These are phyloP conservation scores for Pseudogymnoascus pannorum DNA, from an alignment of 2,329 filamentous ascomycete genomes.

Conservation along the genomic window DNA sequence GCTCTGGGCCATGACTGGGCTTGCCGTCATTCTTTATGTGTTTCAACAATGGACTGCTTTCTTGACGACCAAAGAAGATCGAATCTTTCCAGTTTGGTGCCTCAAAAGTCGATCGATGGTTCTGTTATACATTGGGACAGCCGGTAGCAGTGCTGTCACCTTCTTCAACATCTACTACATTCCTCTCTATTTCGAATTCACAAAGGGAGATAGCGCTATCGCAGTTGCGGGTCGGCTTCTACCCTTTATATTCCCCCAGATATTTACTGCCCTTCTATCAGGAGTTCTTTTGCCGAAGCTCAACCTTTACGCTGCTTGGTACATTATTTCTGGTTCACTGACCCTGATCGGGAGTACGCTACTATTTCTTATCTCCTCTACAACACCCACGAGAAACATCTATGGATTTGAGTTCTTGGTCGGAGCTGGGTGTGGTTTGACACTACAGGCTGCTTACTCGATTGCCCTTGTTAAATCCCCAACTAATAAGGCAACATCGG, in stretches of 20 bases:
- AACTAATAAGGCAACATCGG: slow-evolving; percentile 22
- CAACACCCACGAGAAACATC: background rate
- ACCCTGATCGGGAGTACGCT: background rate
- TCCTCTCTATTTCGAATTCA: slow-evolving; percentile 42
- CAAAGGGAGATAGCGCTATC: slow-evolving; percentile 31
- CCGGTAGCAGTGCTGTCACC: slow-evolving; percentile 24
- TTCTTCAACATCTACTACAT: slow-evolving; percentile 39
- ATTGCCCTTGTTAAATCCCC: slow-evolving; percentile 29
- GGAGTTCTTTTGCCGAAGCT: slow-evolving; percentile 33
- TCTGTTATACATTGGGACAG: slow-evolving; percentile 37
- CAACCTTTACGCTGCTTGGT: slow-evolving; percentile 22
- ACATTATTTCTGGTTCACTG: background rate
- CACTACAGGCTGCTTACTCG: slow-evolving; percentile 28
- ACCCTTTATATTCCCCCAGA: slow-evolving; percentile 33
- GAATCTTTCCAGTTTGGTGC: slow-evolving; percentile 42
- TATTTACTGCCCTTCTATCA: slow-evolving; percentile 31
- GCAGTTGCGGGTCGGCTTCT: slow-evolving; percentile 32
- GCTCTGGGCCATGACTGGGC: slow-evolving; percentile 39
- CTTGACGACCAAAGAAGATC: slow-evolving; percentile 35
- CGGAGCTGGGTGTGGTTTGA: slow-evolving; percentile 28
- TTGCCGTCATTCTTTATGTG: slow-evolving; percentile 37
- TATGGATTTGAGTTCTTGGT: slow-evolving; percentile 21
- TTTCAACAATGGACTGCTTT: slow-evolving; percentile 41
- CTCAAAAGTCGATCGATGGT: slow-evolving; percentile 32
- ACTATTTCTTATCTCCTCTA: background rate